These are phyloP conservation scores for Saposhnikovia divaricata DNA, from an alignment of 129 eudicot species.

Conservation along the genomic window DNA sequence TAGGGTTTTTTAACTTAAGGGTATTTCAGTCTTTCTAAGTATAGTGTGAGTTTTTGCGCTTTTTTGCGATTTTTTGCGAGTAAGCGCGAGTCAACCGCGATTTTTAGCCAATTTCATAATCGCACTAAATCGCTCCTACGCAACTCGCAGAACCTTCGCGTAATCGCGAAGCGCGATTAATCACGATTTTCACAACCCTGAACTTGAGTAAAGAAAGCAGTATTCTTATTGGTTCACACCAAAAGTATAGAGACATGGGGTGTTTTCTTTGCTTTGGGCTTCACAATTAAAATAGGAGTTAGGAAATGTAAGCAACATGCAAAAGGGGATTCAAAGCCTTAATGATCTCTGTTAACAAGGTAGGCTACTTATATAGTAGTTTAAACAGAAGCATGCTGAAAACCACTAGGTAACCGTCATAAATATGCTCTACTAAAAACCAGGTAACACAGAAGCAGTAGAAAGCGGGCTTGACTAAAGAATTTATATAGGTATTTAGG, in stretches of 20 bases:
- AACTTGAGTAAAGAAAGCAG: no score
- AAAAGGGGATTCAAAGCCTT: neutral
- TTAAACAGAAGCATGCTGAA: neutral
- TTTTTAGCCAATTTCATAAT: no score
- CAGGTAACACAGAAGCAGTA: neutral
- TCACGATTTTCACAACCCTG: no score
- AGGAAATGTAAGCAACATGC: neutral
- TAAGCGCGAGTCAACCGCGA: no score
- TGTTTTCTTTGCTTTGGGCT: neutral
- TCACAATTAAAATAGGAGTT: neutral
- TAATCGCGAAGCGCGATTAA: no score
- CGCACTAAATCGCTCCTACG: no score
- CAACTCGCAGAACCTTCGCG: no score
- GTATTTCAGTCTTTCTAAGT: no score
- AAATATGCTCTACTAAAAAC: neutral
- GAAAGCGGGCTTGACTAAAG: neutral
- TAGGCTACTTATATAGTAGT: neutral
- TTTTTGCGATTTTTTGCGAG: no score
- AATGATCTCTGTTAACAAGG: neutral
- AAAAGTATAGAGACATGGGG: neutral
- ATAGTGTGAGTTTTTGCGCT: no score
- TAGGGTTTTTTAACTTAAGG: no score
- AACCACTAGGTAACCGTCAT: neutral
- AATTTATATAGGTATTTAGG: neutral
- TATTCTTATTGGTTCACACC: neutral